These are phyloP conservation scores for Penicillium manginii DNA, from an alignment of 495 filamentous ascomycete species.

Conservation along the genomic window DNA sequence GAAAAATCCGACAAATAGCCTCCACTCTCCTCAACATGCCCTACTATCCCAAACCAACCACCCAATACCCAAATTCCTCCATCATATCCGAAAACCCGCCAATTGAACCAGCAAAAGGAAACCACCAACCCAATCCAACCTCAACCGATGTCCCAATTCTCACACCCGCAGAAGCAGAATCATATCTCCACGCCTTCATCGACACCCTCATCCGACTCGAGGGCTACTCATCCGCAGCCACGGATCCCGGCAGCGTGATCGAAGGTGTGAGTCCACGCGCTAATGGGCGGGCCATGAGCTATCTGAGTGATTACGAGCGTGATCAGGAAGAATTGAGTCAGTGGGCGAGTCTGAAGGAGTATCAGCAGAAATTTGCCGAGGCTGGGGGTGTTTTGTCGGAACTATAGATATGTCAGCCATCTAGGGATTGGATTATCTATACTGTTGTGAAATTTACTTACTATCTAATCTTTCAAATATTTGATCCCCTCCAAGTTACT, in stretches of 20 bases:
- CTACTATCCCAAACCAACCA: constrained; percentile 29
- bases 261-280: constrained; percentile 29
- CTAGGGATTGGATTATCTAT: no score
- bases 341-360: constrained; percentile 76
- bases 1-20: constrained; percentile 76
- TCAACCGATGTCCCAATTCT: constrained; percentile 37
- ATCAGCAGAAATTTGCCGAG: constrained; percentile 71
- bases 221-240: constrained; percentile 27
- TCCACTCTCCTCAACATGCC: constrained; percentile 70
- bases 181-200: constrained; percentile 68
- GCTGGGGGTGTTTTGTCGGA: constrained; percentile 57
- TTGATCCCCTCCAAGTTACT: no score
- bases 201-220: constrained; percentile 74
- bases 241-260: constrained; percentile 14
- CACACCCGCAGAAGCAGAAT: constrained; percentile 55
- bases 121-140: constrained; percentile 5
- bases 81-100: constrained; percentile 13
- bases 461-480: no score
- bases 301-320: constrained; percentile 54
- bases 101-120: constrained; percentile 11
- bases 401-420: constrained; percentile 15
- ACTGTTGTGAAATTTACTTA: no score
- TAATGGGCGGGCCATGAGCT: constrained; percentile 45
- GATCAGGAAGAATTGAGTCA: constrained; percentile 73
- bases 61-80: constrained; percentile 16